phyloP scores from a whole-genome alignment of 495 filamentous ascomycete species.

The Xylaria palmicola region DNA sequence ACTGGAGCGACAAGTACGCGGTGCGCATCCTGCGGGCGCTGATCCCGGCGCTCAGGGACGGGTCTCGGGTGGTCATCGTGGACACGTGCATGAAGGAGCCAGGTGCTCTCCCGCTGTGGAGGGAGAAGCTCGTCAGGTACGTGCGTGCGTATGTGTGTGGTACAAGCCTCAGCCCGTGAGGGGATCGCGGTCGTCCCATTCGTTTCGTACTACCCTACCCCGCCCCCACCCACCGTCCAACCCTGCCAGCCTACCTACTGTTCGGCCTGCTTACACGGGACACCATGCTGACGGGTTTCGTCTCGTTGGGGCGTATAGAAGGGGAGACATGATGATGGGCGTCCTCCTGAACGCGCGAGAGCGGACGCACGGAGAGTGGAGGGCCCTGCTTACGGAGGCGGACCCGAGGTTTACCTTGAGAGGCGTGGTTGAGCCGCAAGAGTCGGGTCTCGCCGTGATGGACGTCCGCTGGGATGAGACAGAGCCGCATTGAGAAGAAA shows the following conservation, averaged over 20 bases:
- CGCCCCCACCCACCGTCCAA: no score
- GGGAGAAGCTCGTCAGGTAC: neutral
- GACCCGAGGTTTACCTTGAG: neutral
- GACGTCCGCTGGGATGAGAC: neutral
- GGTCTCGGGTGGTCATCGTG: neutral
- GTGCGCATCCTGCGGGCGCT: conserved; percentile 40
- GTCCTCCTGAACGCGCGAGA: neutral
- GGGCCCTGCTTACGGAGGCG: neutral
- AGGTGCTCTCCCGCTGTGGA: neutral
- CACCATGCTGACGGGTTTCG: no score
- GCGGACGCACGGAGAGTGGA: neutral
- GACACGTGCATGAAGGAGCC: neutral
- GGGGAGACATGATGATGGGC: neutral
- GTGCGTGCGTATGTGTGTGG: no score
- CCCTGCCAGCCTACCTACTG: no score
- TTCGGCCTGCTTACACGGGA: no score
- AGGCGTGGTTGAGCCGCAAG: neutral
- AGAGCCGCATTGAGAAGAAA: no score
- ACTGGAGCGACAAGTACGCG: conserved; percentile 42
- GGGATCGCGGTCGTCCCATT: no score
- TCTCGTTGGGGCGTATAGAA: no score
- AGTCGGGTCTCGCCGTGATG: neutral
- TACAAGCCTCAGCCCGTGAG: no score
- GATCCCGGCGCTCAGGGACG: conserved; percentile 24
- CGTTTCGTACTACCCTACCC: no score